These are phyloP conservation scores for Colletotrichum plurivorum DNA, from an alignment of 2,329 filamentous ascomycete species.

Conservation along the genomic window DNA sequence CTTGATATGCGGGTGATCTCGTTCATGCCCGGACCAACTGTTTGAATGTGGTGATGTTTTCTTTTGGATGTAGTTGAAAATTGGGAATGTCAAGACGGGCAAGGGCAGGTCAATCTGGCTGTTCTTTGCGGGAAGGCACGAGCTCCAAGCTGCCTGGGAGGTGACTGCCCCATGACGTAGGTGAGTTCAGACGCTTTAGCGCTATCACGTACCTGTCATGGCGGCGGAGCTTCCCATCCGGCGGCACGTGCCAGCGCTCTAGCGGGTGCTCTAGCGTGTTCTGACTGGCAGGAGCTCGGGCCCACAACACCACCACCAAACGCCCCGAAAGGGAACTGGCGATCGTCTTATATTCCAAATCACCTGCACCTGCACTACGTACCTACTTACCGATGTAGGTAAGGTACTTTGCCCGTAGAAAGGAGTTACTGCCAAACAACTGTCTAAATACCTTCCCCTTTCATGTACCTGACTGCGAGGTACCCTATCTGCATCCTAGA, in stretches of 20 bases:
- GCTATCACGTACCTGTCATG: background rate
- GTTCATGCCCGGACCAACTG: conserved; percentile 12
- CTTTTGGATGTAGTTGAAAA: background rate
- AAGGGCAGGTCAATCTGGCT: no score
- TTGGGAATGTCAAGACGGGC: no score
- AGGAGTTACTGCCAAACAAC: no score
- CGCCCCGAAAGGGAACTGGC: conserved; percentile 6
- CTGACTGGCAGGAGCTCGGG: conserved; percentile 6
- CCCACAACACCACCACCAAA: conserved; percentile 1
- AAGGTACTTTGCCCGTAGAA: background rate
- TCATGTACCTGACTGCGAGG: no score
- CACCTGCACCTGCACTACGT: no score
- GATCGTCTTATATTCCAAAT: conserved; percentile 8
- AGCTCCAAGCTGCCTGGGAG: background rate
- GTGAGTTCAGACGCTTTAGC: background rate
- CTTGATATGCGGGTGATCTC: conserved; percentile 23
- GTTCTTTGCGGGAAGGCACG: no score
- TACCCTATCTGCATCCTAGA: no score
- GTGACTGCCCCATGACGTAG: conserved; percentile 32
- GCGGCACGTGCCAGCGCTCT: conserved; percentile 8
- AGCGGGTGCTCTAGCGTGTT: background rate
- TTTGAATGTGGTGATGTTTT: background rate
- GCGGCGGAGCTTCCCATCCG: conserved; percentile 18
- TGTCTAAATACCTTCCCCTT: no score
- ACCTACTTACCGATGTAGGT: no score